Conservation (phyloP, 345 rosid genomes). For the Citrus medica region DNA sequence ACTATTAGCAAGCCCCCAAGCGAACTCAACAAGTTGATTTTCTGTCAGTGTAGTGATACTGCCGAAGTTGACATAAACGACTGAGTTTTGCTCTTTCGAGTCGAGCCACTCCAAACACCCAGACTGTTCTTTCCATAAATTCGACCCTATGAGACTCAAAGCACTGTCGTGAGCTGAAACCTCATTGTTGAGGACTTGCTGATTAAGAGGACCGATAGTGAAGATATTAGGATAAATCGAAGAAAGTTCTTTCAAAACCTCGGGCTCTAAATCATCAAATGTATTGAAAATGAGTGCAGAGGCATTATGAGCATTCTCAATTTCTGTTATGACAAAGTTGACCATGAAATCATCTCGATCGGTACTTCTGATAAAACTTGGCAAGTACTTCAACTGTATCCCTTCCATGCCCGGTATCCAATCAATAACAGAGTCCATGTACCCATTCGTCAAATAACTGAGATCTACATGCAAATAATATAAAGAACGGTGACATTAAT, state of each 20-base stretch:
- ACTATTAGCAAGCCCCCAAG: slow-evolving; percentile 25
- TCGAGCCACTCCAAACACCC: slow-evolving; percentile 11
- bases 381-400: slow-evolving; percentile 22
- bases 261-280: slow-evolving; percentile 12
- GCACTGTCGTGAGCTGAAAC: neutral
- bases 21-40: slow-evolving; percentile 17
- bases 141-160: neutral
- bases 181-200: neutral
- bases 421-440: slow-evolving; percentile 15
- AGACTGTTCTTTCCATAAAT: slow-evolving; percentile 5
- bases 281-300: slow-evolving; percentile 22
- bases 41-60: slow-evolving; percentile 11
- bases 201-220: slow-evolving; percentile 15
- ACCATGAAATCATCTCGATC: slow-evolving; percentile 13
- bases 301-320: neutral
- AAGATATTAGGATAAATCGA: neutral
- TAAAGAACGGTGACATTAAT: no score
- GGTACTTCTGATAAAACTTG: slow-evolving; percentile 21
- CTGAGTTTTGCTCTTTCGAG: neutral
- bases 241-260: slow-evolving; percentile 15
- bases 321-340: neutral
- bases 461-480: neutral
- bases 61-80: slow-evolving; percentile 10
- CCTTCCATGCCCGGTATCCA: slow-evolving; percentile 29
- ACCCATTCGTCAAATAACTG: slow-evolving; percentile 18